A percentile compares a stretch with the other conserved stretches of the same genome.
These are phyloP conservation scores for Closterium sp. DNA, from an alignment of 139 green algal genomes.

Conservation along the genomic window DNA sequence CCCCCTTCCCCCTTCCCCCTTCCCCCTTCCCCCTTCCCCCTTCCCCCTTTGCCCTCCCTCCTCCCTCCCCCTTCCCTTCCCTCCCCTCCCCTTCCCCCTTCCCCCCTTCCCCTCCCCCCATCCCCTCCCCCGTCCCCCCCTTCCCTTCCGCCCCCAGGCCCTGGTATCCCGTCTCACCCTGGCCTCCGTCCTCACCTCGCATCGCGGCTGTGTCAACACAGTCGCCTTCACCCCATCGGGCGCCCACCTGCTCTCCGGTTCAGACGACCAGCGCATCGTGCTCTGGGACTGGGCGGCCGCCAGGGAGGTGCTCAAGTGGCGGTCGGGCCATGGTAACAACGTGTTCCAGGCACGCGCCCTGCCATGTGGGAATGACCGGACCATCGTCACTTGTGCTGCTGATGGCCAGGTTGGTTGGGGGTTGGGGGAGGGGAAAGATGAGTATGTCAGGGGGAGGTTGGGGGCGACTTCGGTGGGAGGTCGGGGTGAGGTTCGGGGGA, in stretches of 20 bases:
- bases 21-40: neutral
- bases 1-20: too few relatives aligned
- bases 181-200: neutral
- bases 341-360: constrained; percentile 67
- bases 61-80: too few relatives aligned
- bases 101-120: too few relatives aligned
- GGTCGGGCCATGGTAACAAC: constrained; percentile 61
- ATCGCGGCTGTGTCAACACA: constrained; percentile 68
- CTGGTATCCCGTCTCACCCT: neutral
- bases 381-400: constrained; percentile 61
- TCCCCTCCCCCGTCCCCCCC: too few relatives aligned
- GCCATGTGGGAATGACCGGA: constrained; percentile 44
- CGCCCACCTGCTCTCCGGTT: constrained; percentile 58
- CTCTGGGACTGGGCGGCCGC: constrained; percentile 64
- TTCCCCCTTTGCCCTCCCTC: too few relatives aligned
- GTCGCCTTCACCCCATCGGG: constrained; percentile 60
- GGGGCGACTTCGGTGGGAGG: too few relatives aligned
- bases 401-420: constrained; percentile 54
- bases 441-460: too few relatives aligned
- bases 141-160: neutral
- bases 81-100: too few relatives aligned
- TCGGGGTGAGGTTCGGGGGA: too few relatives aligned
- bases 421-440: too few relatives aligned
- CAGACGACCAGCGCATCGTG: constrained; percentile 61
- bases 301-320: constrained; percentile 26